A percentile compares a stretch with the other conserved stretches of the same genome.
Evolutionary conservation across 106 monocot genomes (phyloP).

Genomic region (Dioscorea alata): DNA sequence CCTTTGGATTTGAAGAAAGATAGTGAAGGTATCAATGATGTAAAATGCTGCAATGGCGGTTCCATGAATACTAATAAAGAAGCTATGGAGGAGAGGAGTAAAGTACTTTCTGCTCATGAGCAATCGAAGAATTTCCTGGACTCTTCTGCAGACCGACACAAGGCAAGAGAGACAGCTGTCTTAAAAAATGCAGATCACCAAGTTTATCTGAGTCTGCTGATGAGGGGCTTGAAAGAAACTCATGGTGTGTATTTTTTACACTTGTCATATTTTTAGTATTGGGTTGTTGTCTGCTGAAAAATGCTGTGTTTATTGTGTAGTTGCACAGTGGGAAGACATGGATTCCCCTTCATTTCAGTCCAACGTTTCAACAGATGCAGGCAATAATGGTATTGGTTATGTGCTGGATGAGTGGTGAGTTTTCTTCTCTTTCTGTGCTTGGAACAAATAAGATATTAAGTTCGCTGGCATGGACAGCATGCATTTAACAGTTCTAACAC

Average conservation of each 20-base stretch:
- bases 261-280: not conserved
- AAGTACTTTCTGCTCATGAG: not conserved
- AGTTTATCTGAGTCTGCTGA: conserved; percentile 24
- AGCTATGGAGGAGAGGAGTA: conserved; percentile 1
- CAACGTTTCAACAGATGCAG: conserved; percentile 10
- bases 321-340: conserved; percentile 61
- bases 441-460: no score
- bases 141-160: not conserved
- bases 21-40: not conserved
- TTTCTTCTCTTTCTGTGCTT: not conserved
- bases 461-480: no score
- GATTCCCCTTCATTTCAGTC: conserved; percentile 13
- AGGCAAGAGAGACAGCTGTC: conserved; percentile 2
- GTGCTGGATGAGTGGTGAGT: conserved; percentile 81
- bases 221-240: conserved; percentile 30
- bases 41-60: not conserved
- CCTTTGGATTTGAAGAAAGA: not conserved
- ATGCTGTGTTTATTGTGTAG: conserved; percentile 29
- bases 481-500: no score
- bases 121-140: not conserved
- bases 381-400: conserved; percentile 45
- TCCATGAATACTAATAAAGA: not conserved
- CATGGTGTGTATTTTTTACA: conserved; percentile 12
- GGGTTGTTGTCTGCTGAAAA: not conserved
- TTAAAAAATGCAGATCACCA: not conserved